A percentile compares a stretch with the other conserved stretches of the same genome.
Evolutionary conservation across 1,284 basidiomycete species (phyloP).

Genomic region (Irpex sp.): DNA sequence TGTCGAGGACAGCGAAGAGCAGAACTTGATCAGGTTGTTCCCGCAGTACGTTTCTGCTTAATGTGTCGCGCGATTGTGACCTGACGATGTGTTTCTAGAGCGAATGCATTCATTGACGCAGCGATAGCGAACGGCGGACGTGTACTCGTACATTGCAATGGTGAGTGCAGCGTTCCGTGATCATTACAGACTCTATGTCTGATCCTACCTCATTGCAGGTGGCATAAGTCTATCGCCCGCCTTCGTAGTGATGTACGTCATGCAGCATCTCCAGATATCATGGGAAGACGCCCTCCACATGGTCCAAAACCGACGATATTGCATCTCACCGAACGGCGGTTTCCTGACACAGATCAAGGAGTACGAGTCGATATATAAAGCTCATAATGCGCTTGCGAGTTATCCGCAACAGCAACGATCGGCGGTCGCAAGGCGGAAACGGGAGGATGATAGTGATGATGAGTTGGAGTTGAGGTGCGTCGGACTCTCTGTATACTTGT

Average conservation of each 20-base stretch:
- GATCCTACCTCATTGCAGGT: constrained; percentile 40
- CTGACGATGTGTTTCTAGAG: constrained; percentile 36
- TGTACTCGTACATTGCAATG: constrained; percentile 90
- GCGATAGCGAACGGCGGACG: constrained; percentile 68
- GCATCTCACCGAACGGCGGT: constrained; percentile 85
- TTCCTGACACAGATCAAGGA: constrained; percentile 89
- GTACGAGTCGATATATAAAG: constrained; percentile 87
- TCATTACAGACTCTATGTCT: background rate
- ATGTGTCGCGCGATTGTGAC: background rate
- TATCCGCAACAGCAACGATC: constrained; percentile 43
- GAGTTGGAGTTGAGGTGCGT: constrained; percentile 51
- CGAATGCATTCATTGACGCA: constrained; percentile 75
- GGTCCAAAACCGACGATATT: constrained; percentile 88
- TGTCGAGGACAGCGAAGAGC: constrained; percentile 88
- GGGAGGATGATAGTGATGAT: constrained; percentile 61
- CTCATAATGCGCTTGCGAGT: constrained; percentile 58
- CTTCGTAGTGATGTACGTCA: constrained; percentile 90
- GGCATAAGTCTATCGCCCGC: constrained; percentile 86
- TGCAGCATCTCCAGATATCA: constrained; percentile 76
- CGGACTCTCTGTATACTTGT: background rate
- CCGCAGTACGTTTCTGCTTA: constrained; percentile 48
- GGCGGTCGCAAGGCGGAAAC: constrained; percentile 56
- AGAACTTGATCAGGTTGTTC: constrained; percentile 85
- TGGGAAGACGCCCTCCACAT: constrained; percentile 84
- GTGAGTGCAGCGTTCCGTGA: too few relatives aligned